Evolutionary conservation across 371 early-diverging fungal species (phyloP).

Genomic region (Umbelopsis sp.): DNA sequence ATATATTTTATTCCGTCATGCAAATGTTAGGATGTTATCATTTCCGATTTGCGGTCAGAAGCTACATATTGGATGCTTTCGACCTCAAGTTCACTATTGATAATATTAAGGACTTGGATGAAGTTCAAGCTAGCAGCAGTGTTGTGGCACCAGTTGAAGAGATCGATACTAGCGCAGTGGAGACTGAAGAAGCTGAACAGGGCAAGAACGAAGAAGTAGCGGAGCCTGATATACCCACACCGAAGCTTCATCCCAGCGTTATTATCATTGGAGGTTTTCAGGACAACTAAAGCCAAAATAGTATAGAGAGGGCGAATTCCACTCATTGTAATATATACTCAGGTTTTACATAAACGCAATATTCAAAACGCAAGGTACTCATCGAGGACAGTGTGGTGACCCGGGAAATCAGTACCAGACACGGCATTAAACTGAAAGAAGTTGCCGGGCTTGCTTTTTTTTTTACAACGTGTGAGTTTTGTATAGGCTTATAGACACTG

Average conservation of each 20-base stretch:
- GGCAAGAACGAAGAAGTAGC: neutral
- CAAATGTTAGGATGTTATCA: constrained; percentile 71
- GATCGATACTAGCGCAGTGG: neutral
- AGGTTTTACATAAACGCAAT: too few relatives aligned
- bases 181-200: neutral
- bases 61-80: constrained; percentile 82
- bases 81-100: constrained; percentile 63
- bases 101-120: constrained; percentile 40
- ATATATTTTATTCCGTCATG: constrained; percentile 67
- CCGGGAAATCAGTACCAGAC: too few relatives aligned
- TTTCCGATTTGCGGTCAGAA: constrained; percentile 74
- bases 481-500: too few relatives aligned
- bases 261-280: constrained; percentile 2
- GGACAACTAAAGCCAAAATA: neutral
- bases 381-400: neutral
- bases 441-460: too few relatives aligned
- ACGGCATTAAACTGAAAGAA: too few relatives aligned
- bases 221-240: neutral
- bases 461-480: too few relatives aligned
- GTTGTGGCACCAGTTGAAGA: neutral
- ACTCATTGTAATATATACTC: too few relatives aligned
- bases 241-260: constrained; percentile 1
- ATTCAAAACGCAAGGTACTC: too few relatives aligned
- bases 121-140: constrained; percentile 17
- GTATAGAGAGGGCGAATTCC: neutral